These are phyloP conservation scores for Gardenia jasminoides DNA, from an alignment of 257 asterid genomes.

Conservation along the genomic window DNA sequence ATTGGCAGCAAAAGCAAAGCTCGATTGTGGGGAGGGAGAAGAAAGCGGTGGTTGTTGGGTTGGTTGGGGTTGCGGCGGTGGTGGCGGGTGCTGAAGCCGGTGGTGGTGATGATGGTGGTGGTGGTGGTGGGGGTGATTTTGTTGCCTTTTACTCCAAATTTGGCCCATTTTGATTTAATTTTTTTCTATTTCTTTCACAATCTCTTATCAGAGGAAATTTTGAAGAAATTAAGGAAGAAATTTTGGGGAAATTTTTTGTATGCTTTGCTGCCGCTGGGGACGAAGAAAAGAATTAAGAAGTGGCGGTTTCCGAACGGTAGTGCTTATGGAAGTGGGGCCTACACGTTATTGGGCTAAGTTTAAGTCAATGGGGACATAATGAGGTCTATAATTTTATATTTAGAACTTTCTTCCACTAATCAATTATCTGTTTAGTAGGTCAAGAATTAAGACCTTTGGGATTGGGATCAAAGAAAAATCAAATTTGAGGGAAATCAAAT, in stretches of 20 bases:
- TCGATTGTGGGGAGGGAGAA: slow-evolving; percentile 28
- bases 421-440: too few relatives aligned
- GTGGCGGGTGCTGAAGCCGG: slow-evolving; percentile 28
- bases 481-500: too few relatives aligned
- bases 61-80: slow-evolving; percentile 9
- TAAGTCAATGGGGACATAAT: too few relatives aligned
- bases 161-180: slow-evolving; percentile 41
- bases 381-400: too few relatives aligned
- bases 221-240: background rate
- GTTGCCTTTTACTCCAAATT: slow-evolving; percentile 55
- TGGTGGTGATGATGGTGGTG: slow-evolving; percentile 16
- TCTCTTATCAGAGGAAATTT: background rate
- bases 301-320: background rate
- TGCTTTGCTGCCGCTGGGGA: background rate
- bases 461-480: too few relatives aligned
- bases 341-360: background rate
- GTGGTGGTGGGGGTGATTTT: slow-evolving; percentile 28
- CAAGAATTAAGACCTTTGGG: too few relatives aligned
- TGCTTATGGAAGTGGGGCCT: background rate
- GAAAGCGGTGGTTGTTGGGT: slow-evolving; percentile 17
- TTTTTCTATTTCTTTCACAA: background rate
- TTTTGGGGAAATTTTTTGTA: background rate
- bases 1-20: slow-evolving; percentile 47
- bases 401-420: too few relatives aligned
- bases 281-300: background rate